Conservation (phyloP, 1,284 basidiomycete genomes). For the Fereydounia khargensis region DNA sequence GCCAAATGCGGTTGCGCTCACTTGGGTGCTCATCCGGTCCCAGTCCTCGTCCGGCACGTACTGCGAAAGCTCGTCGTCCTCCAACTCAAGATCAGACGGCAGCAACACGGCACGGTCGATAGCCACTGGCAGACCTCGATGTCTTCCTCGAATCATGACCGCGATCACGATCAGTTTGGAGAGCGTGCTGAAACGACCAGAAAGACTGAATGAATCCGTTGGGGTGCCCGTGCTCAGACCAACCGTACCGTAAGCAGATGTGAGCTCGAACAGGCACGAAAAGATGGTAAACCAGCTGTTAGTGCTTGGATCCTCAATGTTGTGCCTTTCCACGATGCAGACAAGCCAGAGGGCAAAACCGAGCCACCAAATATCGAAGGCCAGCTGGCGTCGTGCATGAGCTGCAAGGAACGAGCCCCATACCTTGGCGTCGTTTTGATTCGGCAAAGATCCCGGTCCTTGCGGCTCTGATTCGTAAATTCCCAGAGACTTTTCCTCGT, state of each 20-base stretch:
- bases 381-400: constrained; percentile 81
- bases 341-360: constrained; percentile 56
- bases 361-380: constrained; percentile 64
- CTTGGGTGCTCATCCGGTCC: background rate
- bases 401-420: constrained; percentile 75
- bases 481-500: constrained; percentile 70
- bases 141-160: constrained; percentile 90
- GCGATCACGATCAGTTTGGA: constrained; percentile 76
- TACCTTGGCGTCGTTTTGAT: constrained; percentile 59
- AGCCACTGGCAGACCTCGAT: constrained; percentile 73
- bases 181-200: constrained; percentile 72
- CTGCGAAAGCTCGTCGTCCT: constrained; percentile 34
- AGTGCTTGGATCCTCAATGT: constrained; percentile 39
- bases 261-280: constrained; percentile 72
- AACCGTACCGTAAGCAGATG: constrained; percentile 67
- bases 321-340: constrained; percentile 51
- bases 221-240: constrained; percentile 68
- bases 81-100: constrained; percentile 50
- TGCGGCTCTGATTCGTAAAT: constrained; percentile 31
- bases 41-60: constrained; percentile 5
- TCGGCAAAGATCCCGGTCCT: constrained; percentile 3
- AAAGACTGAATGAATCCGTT: constrained; percentile 67
- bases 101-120: constrained; percentile 73
- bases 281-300: constrained; percentile 59
- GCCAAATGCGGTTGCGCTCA: background rate